Percentiles rank a stretch among this genome's conserved stretches.
These are phyloP conservation scores for Quercus robur DNA, from an alignment of 306 rosid species.

Conservation along the genomic window DNA sequence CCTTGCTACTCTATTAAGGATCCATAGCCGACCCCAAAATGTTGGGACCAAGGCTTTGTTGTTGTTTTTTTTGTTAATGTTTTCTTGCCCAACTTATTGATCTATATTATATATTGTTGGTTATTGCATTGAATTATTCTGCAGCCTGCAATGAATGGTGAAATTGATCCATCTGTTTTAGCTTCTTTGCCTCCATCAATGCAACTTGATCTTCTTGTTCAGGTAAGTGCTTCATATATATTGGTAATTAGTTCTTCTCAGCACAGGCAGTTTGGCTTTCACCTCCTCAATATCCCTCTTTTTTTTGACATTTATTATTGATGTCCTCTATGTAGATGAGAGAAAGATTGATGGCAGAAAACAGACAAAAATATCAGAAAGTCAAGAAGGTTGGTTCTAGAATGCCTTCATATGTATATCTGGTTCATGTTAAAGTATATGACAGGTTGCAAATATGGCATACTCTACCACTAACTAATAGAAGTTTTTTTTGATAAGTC, in stretches of 20 bases:
- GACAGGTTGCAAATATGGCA: not conserved
- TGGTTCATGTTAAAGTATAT: not conserved
- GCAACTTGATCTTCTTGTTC: conserved; percentile 82
- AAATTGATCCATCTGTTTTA: conserved; percentile 72
- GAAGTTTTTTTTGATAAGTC: too few species aligned
- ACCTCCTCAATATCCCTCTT: not conserved
- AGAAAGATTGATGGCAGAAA: conserved; percentile 86
- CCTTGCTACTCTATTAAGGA: too few species aligned
- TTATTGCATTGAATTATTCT: conserved; percentile 12
- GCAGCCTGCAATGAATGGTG: conserved; percentile 60
- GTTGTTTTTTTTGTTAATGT: not conserved
- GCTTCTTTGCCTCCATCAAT: conserved; percentile 90
- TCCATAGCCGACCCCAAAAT: too few species aligned
- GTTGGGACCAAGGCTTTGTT: too few species aligned
- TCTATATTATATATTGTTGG: not conserved
- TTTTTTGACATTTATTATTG: conserved; percentile 19
- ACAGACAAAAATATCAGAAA: conserved; percentile 91
- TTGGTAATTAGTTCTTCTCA: not conserved
- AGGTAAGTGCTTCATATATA: conserved; percentile 41
- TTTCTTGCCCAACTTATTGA: conserved; percentile 4
- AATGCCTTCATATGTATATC: conserved; percentile 15
- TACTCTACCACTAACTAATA: not conserved
- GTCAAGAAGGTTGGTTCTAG: conserved; percentile 79
- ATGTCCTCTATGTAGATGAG: conserved; percentile 56
- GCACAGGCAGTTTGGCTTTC: conserved; percentile 11